These are phyloP conservation scores for Hyphopichia khmerensis DNA, from an alignment of 1,139 yeast species.

Conservation along the genomic window DNA sequence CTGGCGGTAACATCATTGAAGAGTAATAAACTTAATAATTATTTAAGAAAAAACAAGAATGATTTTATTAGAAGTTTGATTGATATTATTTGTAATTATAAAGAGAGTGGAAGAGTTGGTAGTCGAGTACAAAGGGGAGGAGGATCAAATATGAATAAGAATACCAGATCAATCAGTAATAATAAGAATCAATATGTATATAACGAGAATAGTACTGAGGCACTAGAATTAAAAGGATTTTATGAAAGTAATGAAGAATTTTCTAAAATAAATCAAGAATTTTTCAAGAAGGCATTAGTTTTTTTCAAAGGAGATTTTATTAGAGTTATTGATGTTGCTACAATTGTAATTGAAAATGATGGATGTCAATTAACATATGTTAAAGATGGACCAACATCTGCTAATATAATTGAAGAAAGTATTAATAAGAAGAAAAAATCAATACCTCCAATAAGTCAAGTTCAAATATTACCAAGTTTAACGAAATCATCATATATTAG, in stretches of 20 bases:
- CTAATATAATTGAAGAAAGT: neutral
- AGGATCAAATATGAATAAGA: neutral
- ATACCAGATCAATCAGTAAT: neutral
- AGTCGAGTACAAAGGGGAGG: constrained; percentile 4
- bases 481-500: neutral
- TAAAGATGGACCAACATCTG: neutral
- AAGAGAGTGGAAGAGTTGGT: neutral
- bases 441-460: neutral
- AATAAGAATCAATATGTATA: constrained; percentile 9
- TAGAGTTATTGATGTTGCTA: constrained; percentile 27
- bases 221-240: constrained; percentile 16
- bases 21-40: neutral
- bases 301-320: constrained; percentile 41
- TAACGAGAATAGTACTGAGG: constrained; percentile 14
- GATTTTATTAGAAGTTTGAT: constrained; percentile 24
- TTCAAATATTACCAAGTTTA: neutral
- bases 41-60: constrained; percentile 12
- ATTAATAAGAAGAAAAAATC: constrained; percentile 2
- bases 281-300: constrained; percentile 34
- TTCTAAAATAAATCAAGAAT: constrained; percentile 22
- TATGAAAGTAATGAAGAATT: constrained; percentile 22
- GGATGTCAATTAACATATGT: constrained; percentile 12
- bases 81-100: constrained; percentile 23
- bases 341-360: constrained; percentile 22
- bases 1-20: neutral